Conservation (phyloP, 495 filamentous ascomycete genomes). For the Trypethelium eluteriae region DNA sequence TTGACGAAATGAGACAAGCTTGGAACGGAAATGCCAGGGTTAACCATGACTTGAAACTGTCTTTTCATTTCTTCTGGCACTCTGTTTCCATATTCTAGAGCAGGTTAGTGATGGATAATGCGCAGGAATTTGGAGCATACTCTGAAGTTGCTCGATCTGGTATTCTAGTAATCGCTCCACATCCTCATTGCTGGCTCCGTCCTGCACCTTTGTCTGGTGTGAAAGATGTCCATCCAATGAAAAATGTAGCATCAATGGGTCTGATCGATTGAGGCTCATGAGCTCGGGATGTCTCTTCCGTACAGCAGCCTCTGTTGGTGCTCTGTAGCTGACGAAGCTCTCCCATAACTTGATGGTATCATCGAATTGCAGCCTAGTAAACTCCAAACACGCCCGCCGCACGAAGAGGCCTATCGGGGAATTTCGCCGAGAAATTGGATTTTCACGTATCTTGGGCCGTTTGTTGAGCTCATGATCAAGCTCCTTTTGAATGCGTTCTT, state of each 20-base stretch:
- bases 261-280: not conserved
- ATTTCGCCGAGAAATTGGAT: conserved; percentile 41
- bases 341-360: conserved; percentile 71
- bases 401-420: conserved; percentile 86
- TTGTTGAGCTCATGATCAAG: not conserved
- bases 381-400: conserved; percentile 68
- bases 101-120: conserved; percentile 5
- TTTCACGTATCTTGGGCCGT: not conserved
- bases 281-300: conserved; percentile 36
- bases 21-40: conserved; percentile 57
- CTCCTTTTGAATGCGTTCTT: not conserved
- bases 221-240: conserved; percentile 5
- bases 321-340: conserved; percentile 66
- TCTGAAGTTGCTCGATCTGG: conserved; percentile 79
- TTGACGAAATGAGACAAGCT: conserved; percentile 69
- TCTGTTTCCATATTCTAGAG: conserved; percentile 54
- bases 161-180: conserved; percentile 78
- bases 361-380: conserved; percentile 68
- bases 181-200: conserved; percentile 65
- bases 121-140: conserved; percentile 39
- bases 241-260: not conserved
- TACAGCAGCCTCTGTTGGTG: conserved; percentile 65
- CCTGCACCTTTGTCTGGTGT: conserved; percentile 31
- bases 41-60: conserved; percentile 59
- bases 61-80: conserved; percentile 60